Percentiles rank a stretch among this genome's conserved stretches.
Conservation (phyloP, 2,329 filamentous ascomycete genomes). For the Neocatenulostroma microsporum region DNA sequence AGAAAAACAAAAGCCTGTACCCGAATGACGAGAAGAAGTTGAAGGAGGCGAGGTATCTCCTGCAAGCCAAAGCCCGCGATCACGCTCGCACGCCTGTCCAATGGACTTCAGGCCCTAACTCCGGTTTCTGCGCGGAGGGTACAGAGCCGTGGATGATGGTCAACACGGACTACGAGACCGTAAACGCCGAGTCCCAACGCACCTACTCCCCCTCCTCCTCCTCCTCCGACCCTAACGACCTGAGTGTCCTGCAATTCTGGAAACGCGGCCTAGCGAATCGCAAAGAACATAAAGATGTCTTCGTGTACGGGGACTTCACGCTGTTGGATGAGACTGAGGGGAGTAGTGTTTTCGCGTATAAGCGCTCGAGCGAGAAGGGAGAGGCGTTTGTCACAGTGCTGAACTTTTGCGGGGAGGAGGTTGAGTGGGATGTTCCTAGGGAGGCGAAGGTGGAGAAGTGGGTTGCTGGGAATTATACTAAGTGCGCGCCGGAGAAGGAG, state of each 20-base stretch:
- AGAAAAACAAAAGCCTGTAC: slow-evolving; percentile 35
- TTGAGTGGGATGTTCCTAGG: slow-evolving; percentile 29
- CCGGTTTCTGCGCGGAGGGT: slow-evolving; percentile 52
- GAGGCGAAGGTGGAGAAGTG: slow-evolving; percentile 28
- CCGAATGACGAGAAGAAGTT: slow-evolving; percentile 31
- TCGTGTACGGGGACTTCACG: slow-evolving; percentile 55
- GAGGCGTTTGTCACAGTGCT: slow-evolving; percentile 29
- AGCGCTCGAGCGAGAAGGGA: slow-evolving; percentile 17
- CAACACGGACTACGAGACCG: slow-evolving; percentile 45
- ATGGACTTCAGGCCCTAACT: slow-evolving; percentile 49
- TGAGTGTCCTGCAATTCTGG: slow-evolving; percentile 55
- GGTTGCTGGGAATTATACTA: slow-evolving; percentile 28
- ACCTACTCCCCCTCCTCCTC: too few relatives aligned
- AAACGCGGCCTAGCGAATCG: slow-evolving; percentile 47
- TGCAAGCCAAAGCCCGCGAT: slow-evolving; percentile 56
- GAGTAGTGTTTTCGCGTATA: slow-evolving; percentile 50
- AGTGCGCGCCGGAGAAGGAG: slow-evolving; percentile 20
- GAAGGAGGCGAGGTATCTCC: slow-evolving; percentile 42
- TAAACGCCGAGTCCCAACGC: slow-evolving; percentile 53
- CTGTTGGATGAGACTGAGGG: slow-evolving; percentile 46
- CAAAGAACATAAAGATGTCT: slow-evolving; percentile 49
- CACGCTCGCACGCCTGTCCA: slow-evolving; percentile 60
- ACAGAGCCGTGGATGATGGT: slow-evolving; percentile 54
- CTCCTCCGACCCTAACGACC: slow-evolving; percentile 26
- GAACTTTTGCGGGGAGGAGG: slow-evolving; percentile 28